Base-by-base conservation (phyloP, 805 yeast species). In the Yamadazyma akitaensis region DNA sequence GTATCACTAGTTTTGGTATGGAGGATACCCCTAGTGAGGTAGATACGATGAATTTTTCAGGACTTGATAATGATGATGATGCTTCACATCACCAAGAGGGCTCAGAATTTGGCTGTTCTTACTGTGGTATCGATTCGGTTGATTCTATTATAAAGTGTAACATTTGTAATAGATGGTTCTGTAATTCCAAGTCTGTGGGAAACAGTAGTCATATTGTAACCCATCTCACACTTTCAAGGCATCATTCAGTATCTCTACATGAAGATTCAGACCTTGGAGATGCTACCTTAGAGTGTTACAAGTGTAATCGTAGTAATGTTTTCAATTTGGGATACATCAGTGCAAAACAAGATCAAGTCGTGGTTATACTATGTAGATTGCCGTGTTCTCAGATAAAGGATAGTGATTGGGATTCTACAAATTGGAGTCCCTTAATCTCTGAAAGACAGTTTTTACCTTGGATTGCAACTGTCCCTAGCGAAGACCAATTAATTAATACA, bases 351-450 rank as follows among this genome's bases (percentile, higher is more conserved):
- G 95, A 88, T 54, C 82, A 90, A 4, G 90, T 89, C 33, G 91
- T 91, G 49, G 96, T 91, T 4, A 76, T 90, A 37, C 65, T 91
- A 40, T 91, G 97, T 65, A 80, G 97, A 46, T 71, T 88, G 45
- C 97, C 97, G 0, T 91, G 97, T 64, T 84, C 96, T 1, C 90
- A 83, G 59, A 64, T 75, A 8, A 82, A 85, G 53, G 88, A 85
- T 62, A 67, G 77, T 25, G 82, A 84, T 57, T 91, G 97, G 97
- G 96, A 89, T 57, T 83, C 91, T 0, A 78, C 74, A 36, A 85
- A 86, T 50, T 91, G 97, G 97, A 88, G 85, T 58, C 78, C 96
- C 0, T 68, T 91, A 46, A 87, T 91, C 47, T 92, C 85, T 53
- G 84, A 88, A 53, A 74, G 95, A 33, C 83, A 80, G 51, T 79